Evolutionary conservation across 148 eudicot genomes (phyloP), one percentile per base, ranked within the genome.

Genomic region (Fallopia convolvulus): DNA sequence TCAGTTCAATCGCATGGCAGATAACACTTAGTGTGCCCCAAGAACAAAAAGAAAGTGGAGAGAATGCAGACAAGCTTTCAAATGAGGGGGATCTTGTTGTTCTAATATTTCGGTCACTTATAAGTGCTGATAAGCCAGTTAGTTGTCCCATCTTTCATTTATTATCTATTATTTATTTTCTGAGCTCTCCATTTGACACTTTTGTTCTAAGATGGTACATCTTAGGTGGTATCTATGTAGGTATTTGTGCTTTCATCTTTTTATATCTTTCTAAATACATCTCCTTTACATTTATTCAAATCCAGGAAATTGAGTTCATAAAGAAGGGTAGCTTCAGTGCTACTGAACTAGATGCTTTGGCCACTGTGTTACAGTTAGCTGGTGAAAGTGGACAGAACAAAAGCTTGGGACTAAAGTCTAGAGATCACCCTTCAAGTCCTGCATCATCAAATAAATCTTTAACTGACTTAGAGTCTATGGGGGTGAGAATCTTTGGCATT

Each of bases 1-100:
- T 46, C 91, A 96, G 99, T 82, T 86, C 94, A 79, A 97, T 91
- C 85, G 98, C 97, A 60, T 93, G 99, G 99, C 97, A 96, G 82
- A 78, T 96, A 56, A 82, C 91, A 46, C 89, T 96, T 74, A 88
- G 82, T 78, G 85, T 76, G 58, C 98, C 93, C 52, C 66, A 70
- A 60, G 77, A 76, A 71, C 83, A 80, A 53, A 85, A 81, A 70
- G 80, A 81, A 81, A 72, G 49, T 74, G 82, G 41, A 80, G 81
- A 74, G 55, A 73, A 76, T 1, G 85, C 80, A 33, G 91, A 82
- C 74, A 63, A 79, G 23, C 68, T 77, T 50, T 21, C 83, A 52
- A 73, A 84, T 40, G 85, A 88, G 47, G 90, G 83, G 55, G 98
- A 96, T 78, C 87, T 96, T 23, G 86, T 88, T 84, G 88, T 96